A percentile compares a stretch with the other conserved stretches of the same genome.
phyloP scores from a whole-genome alignment of 768 basidiomycete genomes.

The Hypholoma sublateritium region DNA sequence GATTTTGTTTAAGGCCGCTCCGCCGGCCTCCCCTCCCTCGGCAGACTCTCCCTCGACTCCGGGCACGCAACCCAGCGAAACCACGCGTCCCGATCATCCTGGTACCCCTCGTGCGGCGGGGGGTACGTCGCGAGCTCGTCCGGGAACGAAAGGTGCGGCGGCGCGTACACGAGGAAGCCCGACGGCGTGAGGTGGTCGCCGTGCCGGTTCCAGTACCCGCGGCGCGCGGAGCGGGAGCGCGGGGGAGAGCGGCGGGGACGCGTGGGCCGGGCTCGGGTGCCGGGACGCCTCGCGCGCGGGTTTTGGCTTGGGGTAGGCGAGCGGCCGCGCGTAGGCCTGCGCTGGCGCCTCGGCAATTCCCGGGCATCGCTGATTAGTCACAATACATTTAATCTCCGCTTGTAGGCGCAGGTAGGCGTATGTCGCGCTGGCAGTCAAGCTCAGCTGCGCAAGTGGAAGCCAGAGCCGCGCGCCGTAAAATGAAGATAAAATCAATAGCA shows the following conservation, averaged over 20 bases:
- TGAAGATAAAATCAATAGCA: no score
- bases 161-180: conserved; percentile 67
- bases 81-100: conserved; percentile 48
- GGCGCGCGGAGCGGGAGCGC: conserved; percentile 32
- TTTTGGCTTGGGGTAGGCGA: no score
- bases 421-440: no score
- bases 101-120: conserved; percentile 49
- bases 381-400: no score
- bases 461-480: no score
- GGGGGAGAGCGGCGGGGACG: neutral
- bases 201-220: conserved; percentile 73
- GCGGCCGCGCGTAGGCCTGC: no score
- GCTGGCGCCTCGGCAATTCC: no score
- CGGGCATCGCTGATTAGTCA: no score
- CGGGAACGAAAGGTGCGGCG: conserved; percentile 52
- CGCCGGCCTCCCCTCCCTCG: conserved; percentile 53
- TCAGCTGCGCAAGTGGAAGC: no score
- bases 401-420: no score
- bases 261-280: neutral
- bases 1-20: conserved; percentile 61
- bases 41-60: conserved; percentile 63
- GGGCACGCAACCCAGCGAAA: conserved; percentile 39
- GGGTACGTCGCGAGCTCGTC: conserved; percentile 63
- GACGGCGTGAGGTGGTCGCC: conserved; percentile 65
- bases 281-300: neutral